A percentile compares a stretch with the other conserved stretches of the same genome.
Conservation (phyloP, 148 eudicot genomes). For the Cornus florida region DNA sequence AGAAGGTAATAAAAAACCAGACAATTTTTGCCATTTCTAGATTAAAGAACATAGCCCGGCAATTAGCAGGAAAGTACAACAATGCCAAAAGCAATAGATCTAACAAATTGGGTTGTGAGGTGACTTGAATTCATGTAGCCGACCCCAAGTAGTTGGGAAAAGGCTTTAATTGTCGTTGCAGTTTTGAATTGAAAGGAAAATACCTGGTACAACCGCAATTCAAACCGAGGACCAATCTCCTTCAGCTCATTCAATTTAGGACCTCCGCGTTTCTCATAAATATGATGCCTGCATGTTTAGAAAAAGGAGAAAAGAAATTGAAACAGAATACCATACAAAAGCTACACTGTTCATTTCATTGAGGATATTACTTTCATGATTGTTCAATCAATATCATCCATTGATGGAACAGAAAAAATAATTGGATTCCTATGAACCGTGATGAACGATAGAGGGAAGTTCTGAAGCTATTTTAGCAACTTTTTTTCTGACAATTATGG, state of each 20-base stretch:
- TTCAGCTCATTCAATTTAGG: constrained; percentile 81
- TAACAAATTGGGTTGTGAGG: not conserved
- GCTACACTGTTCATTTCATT: not conserved
- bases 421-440: not conserved
- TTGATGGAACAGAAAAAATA: not conserved
- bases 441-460: no score
- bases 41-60: not conserved
- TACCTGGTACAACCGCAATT: constrained; percentile 78
- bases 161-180: no score
- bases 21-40: not conserved
- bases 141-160: no score
- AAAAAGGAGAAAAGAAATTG: not conserved
- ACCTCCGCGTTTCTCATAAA: constrained; percentile 89
- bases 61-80: not conserved
- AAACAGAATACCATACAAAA: not conserved
- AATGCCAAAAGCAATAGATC: not conserved
- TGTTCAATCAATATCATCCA: not conserved
- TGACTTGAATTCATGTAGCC: not conserved
- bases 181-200: not conserved
- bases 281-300: constrained; percentile 62
- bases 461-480: not conserved
- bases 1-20: not conserved
- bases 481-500: not conserved
- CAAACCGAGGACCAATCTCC: constrained; percentile 98
- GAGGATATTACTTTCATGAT: not conserved